Conservation (phyloP, 2,329 filamentous ascomycete species). For the Fusarium oxysporum region DNA sequence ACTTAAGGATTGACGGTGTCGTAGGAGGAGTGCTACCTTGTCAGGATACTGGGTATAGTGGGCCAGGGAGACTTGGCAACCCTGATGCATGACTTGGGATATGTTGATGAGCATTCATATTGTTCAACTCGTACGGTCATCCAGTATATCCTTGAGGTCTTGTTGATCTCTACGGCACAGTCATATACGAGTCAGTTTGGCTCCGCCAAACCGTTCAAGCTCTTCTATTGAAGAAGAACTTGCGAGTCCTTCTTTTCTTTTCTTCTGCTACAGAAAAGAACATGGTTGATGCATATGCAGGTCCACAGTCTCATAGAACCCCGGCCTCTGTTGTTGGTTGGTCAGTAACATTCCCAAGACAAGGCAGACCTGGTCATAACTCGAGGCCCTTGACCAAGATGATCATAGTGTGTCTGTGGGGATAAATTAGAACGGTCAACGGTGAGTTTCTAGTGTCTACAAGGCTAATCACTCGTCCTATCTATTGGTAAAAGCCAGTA, state of each 20-base stretch:
- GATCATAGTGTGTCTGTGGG: not conserved
- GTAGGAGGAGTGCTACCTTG: constrained; percentile 5
- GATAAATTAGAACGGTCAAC: not conserved
- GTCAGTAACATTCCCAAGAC: not conserved
- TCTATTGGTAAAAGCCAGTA: not conserved
- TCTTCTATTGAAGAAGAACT: not conserved
- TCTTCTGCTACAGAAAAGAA: not conserved
- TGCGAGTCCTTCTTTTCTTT: not conserved
- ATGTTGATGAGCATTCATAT: not conserved
- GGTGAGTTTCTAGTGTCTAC: not conserved
- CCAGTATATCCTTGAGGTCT: not conserved
- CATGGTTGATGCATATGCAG: constrained; percentile 12
- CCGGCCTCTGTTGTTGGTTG: not conserved
- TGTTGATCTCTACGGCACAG: not conserved
- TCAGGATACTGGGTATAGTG: not conserved
- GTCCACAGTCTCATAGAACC: constrained; percentile 10
- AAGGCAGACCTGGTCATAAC: not conserved
- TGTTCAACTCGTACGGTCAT: not conserved
- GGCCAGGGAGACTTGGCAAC: not conserved
- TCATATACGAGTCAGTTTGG: not conserved
- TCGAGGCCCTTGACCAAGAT: not conserved
- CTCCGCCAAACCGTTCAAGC: not conserved
- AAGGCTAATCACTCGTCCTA: not conserved
- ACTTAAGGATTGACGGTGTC: not conserved
- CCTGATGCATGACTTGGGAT: not conserved